A percentile compares a stretch with the other conserved stretches of the same genome.
Conservation (phyloP, 2,329 filamentous ascomycete genomes). For the Coniella lustricola region DNA sequence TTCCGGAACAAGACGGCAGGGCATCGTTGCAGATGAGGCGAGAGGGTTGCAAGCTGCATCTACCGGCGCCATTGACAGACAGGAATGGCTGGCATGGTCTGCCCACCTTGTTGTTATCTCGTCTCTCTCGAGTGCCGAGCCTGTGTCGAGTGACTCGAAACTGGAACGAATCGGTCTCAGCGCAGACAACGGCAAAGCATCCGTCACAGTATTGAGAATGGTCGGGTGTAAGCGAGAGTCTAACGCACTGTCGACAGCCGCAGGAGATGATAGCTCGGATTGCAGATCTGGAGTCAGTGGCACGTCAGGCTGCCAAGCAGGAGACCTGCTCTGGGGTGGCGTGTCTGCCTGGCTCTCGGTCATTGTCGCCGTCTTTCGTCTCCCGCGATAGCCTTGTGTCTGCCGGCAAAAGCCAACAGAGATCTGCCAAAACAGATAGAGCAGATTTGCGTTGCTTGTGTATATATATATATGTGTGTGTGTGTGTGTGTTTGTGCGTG, state of each 20-base stretch:
- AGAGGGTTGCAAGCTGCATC: not conserved
- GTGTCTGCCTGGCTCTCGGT: not conserved
- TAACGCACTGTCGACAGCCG: not conserved
- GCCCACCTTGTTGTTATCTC: constrained; percentile 19
- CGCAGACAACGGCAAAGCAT: not conserved
- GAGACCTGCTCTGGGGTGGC: not conserved
- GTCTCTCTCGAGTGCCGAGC: constrained; percentile 8
- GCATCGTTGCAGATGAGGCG: constrained; percentile 3
- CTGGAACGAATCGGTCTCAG: constrained; percentile 1
- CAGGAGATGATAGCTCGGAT: not conserved
- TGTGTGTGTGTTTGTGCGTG: no score
- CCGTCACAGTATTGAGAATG: not conserved
- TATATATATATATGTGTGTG: no score
- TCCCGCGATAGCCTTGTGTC: not conserved
- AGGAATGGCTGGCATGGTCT: constrained; percentile 20
- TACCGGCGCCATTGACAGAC: constrained; percentile 13
- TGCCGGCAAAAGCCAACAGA: not conserved
- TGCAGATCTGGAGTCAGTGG: not conserved
- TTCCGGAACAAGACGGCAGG: not conserved
- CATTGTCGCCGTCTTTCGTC: not conserved
- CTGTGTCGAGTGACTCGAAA: constrained; percentile 6
- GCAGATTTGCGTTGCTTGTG: no score
- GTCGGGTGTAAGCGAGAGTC: not conserved
- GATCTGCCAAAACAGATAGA: not conserved
- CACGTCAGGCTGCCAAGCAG: not conserved